Base-by-base conservation (phyloP, 148 eudicot genomes). In the Mesembryanthemum crystallinum region DNA sequence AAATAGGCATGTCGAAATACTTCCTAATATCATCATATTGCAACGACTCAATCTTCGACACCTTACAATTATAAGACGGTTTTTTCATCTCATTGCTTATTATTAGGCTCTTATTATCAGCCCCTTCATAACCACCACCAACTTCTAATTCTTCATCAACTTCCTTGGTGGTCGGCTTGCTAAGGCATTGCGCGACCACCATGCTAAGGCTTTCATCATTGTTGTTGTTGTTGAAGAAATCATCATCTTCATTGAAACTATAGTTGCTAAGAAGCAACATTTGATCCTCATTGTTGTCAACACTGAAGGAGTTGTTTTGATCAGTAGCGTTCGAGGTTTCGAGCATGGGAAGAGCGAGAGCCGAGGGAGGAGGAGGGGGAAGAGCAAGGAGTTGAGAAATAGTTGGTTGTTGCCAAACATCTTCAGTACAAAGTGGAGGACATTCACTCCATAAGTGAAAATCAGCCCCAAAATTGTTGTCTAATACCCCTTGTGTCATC, bases 1-100 rank as follows among this genome's bases (percentile, higher is more conserved):
- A 80, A 10, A 95, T 95, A 2, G 98, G 98, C 69, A 84, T 51
- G 17, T 90, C 85, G 11, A 95, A 95, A 68, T 86, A 88, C 74
- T 87, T 92, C 67, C 82, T 77, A 1, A 95, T 85, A 42, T 92
- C 98, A 4, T 89, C 92, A 27, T 86, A 76, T 20, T 75, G 73
- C 24, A 95, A 62, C 0, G 71, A 33, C 7, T 77, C 79, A 24
- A 45, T 59, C 35, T 49, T 81, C 10, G 73, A 13, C 10, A 43
- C 63, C 69, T 47, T 76, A 12, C 58, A 25, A 7, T 35, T 39
- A 54, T 37, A 1, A 17, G 24, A 3, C 20, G 29, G 4, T 0
- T 21, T 14, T 1, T 54, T 4, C 2, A 28, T 28, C 8, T 9
- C 51, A 67, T 67, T 24, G 39, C 0, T 15, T 8, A 0, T 15